Percentiles rank a stretch among this genome's conserved stretches.
These are phyloP conservation scores for Syncephalis plumigaleata DNA, from an alignment of 371 early-diverging fungal species.

Conservation along the genomic window DNA sequence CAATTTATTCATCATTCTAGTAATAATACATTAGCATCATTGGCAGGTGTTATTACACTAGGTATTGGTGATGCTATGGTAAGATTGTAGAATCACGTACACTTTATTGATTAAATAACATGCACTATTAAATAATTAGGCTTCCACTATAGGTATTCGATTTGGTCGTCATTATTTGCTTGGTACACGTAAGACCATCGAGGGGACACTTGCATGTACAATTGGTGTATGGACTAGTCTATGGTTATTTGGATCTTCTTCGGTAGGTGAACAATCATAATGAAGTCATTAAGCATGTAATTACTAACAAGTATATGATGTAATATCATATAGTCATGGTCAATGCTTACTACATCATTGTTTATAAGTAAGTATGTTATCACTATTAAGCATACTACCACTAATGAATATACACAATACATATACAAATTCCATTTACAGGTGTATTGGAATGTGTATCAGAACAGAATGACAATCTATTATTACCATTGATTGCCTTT, in stretches of 20 bases:
- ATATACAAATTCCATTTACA: no score
- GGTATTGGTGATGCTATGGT: constrained; percentile 79
- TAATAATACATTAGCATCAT: constrained; percentile 23
- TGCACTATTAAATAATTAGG: constrained; percentile 14
- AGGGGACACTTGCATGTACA: constrained; percentile 75
- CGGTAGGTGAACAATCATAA: constrained; percentile 9
- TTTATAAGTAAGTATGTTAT: constrained; percentile 22
- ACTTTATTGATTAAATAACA: neutral
- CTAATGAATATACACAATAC: no score
- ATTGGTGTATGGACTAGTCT: constrained; percentile 31
- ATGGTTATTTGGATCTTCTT: constrained; percentile 13
- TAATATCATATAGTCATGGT: constrained; percentile 8
- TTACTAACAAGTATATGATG: no score
- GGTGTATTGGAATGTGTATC: constrained; percentile 39
- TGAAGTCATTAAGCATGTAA: no score
- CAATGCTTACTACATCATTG: constrained; percentile 5
- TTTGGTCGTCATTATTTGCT: constrained; percentile 60
- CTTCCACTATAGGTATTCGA: constrained; percentile 65
- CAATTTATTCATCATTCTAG: constrained; percentile 11
- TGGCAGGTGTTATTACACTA: constrained; percentile 65
- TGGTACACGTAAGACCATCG: constrained; percentile 60
- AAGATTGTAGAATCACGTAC: constrained; percentile 2
- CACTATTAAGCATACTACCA: no score
- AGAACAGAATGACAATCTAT: constrained; percentile 60
- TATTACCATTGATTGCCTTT: constrained; percentile 25